These are phyloP conservation scores for Fragilariopsis cylindrus DNA, from an alignment of 108 stramenopile genomes.

Conservation along the genomic window DNA sequence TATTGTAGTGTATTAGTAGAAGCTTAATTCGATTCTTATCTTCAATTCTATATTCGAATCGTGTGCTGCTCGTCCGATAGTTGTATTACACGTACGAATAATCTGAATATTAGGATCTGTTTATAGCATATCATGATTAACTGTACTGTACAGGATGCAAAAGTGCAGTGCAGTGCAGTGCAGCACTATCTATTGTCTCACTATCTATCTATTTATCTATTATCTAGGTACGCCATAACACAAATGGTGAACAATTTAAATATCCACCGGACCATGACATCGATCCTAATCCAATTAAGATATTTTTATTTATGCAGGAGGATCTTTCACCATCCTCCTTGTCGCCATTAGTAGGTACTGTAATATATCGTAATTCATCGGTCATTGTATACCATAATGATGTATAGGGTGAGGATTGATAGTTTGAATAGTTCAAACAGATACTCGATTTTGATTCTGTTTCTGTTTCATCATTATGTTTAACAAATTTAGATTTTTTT, in stretches of 20 bases:
- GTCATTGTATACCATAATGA: slow-evolving; percentile 31
- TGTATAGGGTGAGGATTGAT: slow-evolving; percentile 10
- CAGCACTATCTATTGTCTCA: neutral
- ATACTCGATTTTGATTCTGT: neutral
- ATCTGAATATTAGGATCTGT: no score
- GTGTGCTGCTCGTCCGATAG: no score
- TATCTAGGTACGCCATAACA: neutral
- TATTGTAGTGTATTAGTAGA: no score
- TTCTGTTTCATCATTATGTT: neutral
- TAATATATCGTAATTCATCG: slow-evolving; percentile 29
- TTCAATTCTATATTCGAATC: no score
- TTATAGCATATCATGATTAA: no score
- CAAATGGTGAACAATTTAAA: slow-evolving; percentile 18
- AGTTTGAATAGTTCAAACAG: slow-evolving; percentile 10
- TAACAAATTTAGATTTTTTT: neutral
- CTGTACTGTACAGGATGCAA: no score
- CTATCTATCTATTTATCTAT: neutral
- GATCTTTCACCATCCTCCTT: neutral
- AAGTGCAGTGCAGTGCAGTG: no score
- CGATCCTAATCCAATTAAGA: slow-evolving; percentile 27
- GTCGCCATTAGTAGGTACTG: neutral
- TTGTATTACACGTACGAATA: no score
- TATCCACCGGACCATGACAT: slow-evolving; percentile 32
- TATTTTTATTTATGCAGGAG: no score
- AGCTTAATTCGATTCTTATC: no score